These are phyloP conservation scores for Alternaria viburni DNA, from an alignment of 2,329 filamentous ascomycete species.

Conservation along the genomic window DNA sequence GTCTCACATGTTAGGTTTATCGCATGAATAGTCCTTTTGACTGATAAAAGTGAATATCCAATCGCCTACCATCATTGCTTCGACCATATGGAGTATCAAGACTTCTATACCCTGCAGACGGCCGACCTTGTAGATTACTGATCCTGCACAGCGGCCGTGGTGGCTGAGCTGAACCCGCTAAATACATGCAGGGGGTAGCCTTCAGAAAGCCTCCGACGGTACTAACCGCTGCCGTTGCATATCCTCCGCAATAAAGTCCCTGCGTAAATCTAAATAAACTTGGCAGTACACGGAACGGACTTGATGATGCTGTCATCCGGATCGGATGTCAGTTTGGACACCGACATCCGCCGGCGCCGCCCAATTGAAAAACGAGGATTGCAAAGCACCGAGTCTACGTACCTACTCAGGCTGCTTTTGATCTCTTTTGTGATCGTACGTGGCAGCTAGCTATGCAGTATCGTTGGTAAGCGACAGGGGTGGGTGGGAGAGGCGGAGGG, in stretches of 20 bases:
- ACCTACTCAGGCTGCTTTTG: not conserved
- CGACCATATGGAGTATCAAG: not conserved
- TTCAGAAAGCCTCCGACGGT: not conserved
- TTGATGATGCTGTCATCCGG: not conserved
- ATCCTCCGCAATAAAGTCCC: not conserved
- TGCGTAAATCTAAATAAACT: not conserved
- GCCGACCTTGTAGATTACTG: not conserved
- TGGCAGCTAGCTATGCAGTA: not conserved
- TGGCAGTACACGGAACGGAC: not conserved
- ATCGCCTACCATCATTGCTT: too few relatives aligned
- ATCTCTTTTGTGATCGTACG: not conserved
- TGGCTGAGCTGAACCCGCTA: not conserved
- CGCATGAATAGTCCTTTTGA: too few relatives aligned
- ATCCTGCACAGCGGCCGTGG: not conserved
- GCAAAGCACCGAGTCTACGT: not conserved
- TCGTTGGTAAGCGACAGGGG: not conserved
- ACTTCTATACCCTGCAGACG: not conserved
- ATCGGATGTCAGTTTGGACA: not conserved
- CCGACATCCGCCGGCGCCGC: not conserved
- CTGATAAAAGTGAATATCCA: too few relatives aligned
- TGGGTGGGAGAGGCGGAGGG: too few relatives aligned
- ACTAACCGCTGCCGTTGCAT: not conserved
- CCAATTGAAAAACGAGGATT: not conserved
- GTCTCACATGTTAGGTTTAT: not conserved
- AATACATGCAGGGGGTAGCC: not conserved